These are phyloP conservation scores for Pestalotiopsis sp. DNA, from an alignment of 2,329 filamentous ascomycete genomes.

Conservation along the genomic window DNA sequence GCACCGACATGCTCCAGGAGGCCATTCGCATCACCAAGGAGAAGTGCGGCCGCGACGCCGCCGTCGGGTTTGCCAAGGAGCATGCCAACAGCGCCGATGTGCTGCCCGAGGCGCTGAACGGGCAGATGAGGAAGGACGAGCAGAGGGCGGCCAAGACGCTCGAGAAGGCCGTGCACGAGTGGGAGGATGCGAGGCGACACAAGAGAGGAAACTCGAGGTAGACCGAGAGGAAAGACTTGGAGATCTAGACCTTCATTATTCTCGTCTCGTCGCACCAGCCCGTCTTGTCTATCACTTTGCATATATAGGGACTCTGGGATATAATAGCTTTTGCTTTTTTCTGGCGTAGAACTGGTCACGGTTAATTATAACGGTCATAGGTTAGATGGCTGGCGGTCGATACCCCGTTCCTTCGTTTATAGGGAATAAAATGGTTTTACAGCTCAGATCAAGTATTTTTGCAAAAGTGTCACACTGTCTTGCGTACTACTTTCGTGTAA, in stretches of 20 bases:
- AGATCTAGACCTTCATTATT: background rate
- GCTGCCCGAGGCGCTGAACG: constrained; percentile 65
- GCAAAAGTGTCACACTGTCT: background rate
- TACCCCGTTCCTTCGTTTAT: constrained; percentile 10
- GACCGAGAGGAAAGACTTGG: background rate
- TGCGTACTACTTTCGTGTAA: background rate
- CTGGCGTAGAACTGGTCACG: background rate
- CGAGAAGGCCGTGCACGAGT: constrained; percentile 51
- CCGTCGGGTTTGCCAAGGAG: constrained; percentile 72
- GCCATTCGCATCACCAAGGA: constrained; percentile 70
- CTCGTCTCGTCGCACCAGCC: background rate
- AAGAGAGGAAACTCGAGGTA: constrained; percentile 11
- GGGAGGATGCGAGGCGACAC: constrained; percentile 44
- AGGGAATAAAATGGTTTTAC: background rate
- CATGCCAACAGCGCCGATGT: constrained; percentile 75
- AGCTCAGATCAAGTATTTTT: background rate
- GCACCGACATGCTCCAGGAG: constrained; percentile 71
- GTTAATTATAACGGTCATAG: background rate
- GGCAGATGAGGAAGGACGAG: constrained; percentile 61
- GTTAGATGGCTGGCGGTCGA: constrained; percentile 13
- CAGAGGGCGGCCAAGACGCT: constrained; percentile 56
- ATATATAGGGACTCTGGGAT: background rate
- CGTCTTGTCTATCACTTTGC: background rate
- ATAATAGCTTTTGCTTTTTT: background rate
- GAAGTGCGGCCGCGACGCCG: constrained; percentile 67